Evolutionary conservation across 1,284 basidiomycete genomes (phyloP).

Genomic region (Irpex lacteus): DNA sequence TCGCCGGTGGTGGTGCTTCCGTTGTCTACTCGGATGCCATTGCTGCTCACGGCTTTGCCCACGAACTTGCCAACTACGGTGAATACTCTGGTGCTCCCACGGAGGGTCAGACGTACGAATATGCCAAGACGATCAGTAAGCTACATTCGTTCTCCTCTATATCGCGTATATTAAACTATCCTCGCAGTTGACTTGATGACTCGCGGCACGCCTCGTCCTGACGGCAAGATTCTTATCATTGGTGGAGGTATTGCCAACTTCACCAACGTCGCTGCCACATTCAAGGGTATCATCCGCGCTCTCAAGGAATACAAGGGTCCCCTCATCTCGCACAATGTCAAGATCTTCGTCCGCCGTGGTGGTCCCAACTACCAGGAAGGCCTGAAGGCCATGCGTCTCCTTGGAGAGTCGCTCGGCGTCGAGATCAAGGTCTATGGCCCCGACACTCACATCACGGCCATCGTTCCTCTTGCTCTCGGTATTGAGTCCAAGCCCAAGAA

Average conservation of each 20-base stretch:
- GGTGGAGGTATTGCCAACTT: constrained; percentile 99
- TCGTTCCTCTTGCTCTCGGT: constrained; percentile 96
- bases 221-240: constrained; percentile 99
- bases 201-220: constrained; percentile 76
- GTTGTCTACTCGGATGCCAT: constrained; percentile 96
- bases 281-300: constrained; percentile 99
- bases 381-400: constrained; percentile 97
- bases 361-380: constrained; percentile 99
- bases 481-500: constrained; percentile 51
- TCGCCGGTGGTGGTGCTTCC: constrained; percentile 83
- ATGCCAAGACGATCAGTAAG: constrained; percentile 95
- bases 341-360: constrained; percentile 96
- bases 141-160: constrained; percentile 17
- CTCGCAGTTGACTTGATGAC: constrained; percentile 87
- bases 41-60: constrained; percentile 93
- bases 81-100: constrained; percentile 99
- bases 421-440: constrained; percentile 97
- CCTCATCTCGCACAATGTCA: constrained; percentile 82
- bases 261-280: constrained; percentile 98
- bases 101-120: constrained; percentile 98
- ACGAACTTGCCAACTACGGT: constrained; percentile 99
- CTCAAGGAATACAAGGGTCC: constrained; percentile 91
- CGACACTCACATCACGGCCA: constrained; percentile 98
- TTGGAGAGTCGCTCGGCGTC: constrained; percentile 96
- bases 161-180: background rate